Evolutionary conservation across 345 rosid genomes (phyloP), one percentile per base, ranked within the genome.

Genomic region (Kandelia obovata): DNA sequence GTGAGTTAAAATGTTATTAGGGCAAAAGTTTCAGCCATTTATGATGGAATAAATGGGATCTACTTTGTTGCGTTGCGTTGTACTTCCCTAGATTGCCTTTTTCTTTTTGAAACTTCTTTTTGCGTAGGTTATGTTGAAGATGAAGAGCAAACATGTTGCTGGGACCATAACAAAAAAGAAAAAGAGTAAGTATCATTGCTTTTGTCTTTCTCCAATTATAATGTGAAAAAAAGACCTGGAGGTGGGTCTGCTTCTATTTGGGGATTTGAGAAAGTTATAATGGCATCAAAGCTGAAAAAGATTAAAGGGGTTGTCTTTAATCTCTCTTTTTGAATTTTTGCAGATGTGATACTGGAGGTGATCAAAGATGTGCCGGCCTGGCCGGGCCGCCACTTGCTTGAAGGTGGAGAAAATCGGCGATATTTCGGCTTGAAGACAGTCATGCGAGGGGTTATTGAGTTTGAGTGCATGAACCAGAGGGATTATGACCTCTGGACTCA

Each of bases 111-210:
- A 75, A 57, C 74, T 71, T 72, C 70, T 70, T 80, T 82, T 70
- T 66, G 65, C 82, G 74, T 74, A 94, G 99, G 99, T 95, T 70
- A 95, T 80, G 78, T 68, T 92, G 87, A 95, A 95, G 94, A 95
- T 90, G 96, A 95, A 95, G 96, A 95, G 99, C 62, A 95, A 71
- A 62, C 99, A 95, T 75, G 96, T 90, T 56, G 99, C 88, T 78
- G 92, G 96, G 87, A 88, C 99, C 83, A 77, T 92, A 75, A 92
- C 97, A 58, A 95, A 95, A 84, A 95, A 95, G 96, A 92, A 95
- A 80, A 95, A 95, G 89, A 87, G 99, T 95, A 65, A 86, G 95
- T 65, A 32, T 76, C 53, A 78, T 70, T 70, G 64, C 70, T 61
- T 69, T 71, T 83, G 85, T 87, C 88, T 80, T 77, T 77, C 81